Base-by-base conservation (phyloP, 768 basidiomycete species). In the Pleurotus eryngii region DNA sequence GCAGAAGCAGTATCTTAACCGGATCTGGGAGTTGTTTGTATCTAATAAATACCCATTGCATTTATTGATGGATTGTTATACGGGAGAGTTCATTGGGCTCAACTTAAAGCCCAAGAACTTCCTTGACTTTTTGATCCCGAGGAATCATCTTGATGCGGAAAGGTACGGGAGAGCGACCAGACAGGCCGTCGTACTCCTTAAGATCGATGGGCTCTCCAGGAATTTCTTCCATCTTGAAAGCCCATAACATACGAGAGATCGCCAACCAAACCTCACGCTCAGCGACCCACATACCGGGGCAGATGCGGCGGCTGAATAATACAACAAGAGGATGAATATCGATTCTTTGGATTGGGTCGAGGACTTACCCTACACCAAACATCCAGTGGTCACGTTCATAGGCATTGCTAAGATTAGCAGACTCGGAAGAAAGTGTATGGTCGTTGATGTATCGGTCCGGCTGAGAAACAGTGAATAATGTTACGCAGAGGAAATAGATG, bases 301-400 rank as follows among this genome's bases (percentile, higher is more conserved):
- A 80, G 46, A 79, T 74, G 9, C 73, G 67, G 24, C 74, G 67
- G 12, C 72, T 74, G 47, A 24, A 40, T 11, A 22, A 38, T 8
- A 30, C 27, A 30, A 26, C 14, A 3, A 8, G 12, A 11, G 18
- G 9, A 22, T 40, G 38, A 22, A 38, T 48, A 26, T 46, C 0
- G 17, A 35, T 17, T 5, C 14, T 15, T 7, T 5, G 15, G n/a
- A 17, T 2, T 5, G 6, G 0, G 8, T 22, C 8, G 20, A 18
- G 37, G 24, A 65, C 72, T 26, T 60, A 81, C 79, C 79, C 80
- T 1, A 66, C 77, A 14, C 80, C 80, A 53, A 79, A 81, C 64
- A 73, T 72, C 80, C 80, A 81, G 56, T 81, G 77, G 58, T 81
- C 80, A 38, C 79, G 73, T 50, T 81, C 68, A 59, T 69, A 68